Evolutionary conservation across 768 basidiomycete species (phyloP).

Genomic region (Naganishia onofrii): DNA sequence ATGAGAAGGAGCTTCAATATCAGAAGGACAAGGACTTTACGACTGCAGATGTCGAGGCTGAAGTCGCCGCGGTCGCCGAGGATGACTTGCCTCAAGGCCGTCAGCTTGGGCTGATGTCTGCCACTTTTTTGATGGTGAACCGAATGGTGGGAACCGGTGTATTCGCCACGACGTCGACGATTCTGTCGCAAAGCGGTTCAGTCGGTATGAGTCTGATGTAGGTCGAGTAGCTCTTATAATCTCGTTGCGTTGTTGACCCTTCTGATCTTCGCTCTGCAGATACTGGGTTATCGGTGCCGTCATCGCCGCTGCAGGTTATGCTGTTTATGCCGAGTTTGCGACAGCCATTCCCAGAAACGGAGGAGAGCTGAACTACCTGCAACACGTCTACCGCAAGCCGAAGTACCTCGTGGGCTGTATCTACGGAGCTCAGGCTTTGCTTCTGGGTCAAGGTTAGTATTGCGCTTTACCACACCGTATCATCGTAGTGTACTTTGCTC

Average conservation of each 20-base stretch:
- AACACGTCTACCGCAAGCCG: constrained; percentile 34
- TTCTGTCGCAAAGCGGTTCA: constrained; percentile 30
- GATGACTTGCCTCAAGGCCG: constrained; percentile 25
- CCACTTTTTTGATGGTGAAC: constrained; percentile 25
- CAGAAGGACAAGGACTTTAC: constrained; percentile 10
- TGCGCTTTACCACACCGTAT: background rate
- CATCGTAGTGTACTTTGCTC: background rate
- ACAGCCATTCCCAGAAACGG: constrained; percentile 36
- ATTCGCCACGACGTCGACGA: constrained; percentile 34
- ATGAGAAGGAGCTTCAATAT: constrained; percentile 18
- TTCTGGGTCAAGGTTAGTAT: constrained; percentile 30
- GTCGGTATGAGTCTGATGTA: constrained; percentile 31
- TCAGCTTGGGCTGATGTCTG: constrained; percentile 12
- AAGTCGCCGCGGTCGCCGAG: constrained; percentile 4
- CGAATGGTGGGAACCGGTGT: constrained; percentile 35
- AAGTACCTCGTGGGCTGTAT: constrained; percentile 35
- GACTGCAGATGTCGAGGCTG: constrained; percentile 13
- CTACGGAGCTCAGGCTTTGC: constrained; percentile 34
- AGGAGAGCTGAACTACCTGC: constrained; percentile 39
- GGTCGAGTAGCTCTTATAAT: background rate
- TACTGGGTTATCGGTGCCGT: constrained; percentile 30
- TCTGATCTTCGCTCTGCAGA: constrained; percentile 1
- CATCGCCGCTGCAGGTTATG: constrained; percentile 40
- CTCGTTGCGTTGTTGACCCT: constrained; percentile 9
- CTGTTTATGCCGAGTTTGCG: constrained; percentile 35